phyloP scores from a whole-genome alignment of 306 rosid species.

The Begonia fuchsioides region DNA sequence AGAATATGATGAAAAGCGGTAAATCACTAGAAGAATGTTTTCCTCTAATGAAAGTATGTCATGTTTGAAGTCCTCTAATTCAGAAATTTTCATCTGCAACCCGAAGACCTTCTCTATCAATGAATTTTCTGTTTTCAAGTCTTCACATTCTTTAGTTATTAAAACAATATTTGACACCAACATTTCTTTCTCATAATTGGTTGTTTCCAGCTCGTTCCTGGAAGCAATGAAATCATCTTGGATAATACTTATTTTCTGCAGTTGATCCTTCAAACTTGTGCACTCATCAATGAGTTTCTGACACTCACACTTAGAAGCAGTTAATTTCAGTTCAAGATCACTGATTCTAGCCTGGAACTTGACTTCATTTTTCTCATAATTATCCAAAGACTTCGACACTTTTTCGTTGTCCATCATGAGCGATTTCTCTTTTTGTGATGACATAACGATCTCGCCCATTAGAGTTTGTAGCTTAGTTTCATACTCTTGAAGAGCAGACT shows the following conservation, averaged over 20 bases:
- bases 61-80: conserved; percentile 22
- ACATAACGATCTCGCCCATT: conserved; percentile 12
- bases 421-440: conserved; percentile 13
- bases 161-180: conserved; percentile 7
- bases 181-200: conserved; percentile 18
- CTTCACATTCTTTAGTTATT: conserved; percentile 15
- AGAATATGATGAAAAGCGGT: background rate
- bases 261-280: conserved; percentile 11
- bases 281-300: conserved; percentile 20
- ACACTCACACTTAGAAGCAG: conserved; percentile 19
- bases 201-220: conserved; percentile 13
- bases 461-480: conserved; percentile 17
- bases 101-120: conserved; percentile 13
- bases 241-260: conserved; percentile 8
- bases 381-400: conserved; percentile 18
- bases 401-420: conserved; percentile 16
- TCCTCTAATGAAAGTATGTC: conserved; percentile 14
- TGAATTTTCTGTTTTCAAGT: conserved; percentile 21
- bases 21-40: conserved; percentile 14
- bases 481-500: conserved; percentile 11
- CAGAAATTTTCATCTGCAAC: conserved; percentile 13
- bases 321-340: conserved; percentile 22
- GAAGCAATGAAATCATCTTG: conserved; percentile 14
- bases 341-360: conserved; percentile 14
- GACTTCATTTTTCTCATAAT: conserved; percentile 19